A percentile compares a stretch with the other conserved stretches of the same genome.
These are phyloP conservation scores for Pulveroboletus sp. DNA, from an alignment of 768 basidiomycete genomes.

Conservation along the genomic window DNA sequence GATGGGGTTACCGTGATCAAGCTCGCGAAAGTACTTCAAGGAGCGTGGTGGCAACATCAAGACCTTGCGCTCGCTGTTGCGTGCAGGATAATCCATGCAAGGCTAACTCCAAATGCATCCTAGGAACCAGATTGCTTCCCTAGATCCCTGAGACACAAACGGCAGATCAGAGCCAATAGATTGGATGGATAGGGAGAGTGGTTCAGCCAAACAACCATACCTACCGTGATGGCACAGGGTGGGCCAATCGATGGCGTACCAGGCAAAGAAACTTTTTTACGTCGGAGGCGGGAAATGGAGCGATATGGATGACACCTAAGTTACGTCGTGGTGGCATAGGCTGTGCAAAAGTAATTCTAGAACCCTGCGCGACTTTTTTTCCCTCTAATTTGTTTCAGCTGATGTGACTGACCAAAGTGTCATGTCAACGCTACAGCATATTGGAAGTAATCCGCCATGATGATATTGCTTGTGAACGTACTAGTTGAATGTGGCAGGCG, in stretches of 20 bases:
- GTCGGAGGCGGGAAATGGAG: too few species aligned
- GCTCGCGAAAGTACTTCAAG: constrained; percentile 3
- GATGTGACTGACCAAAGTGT: neutral
- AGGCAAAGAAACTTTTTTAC: neutral
- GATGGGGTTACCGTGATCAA: neutral
- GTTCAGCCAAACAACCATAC: neutral
- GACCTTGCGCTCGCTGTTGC: neutral
- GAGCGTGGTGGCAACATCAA: neutral
- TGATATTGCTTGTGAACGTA: neutral
- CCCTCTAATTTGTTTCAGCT: neutral
- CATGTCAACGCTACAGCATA: constrained; percentile 1
- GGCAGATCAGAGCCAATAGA: neutral
- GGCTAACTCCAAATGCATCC: neutral
- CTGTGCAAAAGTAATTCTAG: too few species aligned
- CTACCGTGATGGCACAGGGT: neutral
- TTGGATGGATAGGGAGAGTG: neutral
- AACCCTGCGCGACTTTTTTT: too few species aligned
- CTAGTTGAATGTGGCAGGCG: neutral
- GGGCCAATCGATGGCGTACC: neutral
- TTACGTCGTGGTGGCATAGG: neutral
- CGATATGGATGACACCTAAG: too few species aligned
- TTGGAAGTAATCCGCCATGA: too few species aligned
- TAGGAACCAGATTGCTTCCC: neutral
- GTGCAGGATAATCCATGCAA: neutral
- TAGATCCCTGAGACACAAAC: neutral